These are phyloP conservation scores for Helianthus tuberosus DNA, from an alignment of 129 eudicot species.

Conservation along the genomic window DNA sequence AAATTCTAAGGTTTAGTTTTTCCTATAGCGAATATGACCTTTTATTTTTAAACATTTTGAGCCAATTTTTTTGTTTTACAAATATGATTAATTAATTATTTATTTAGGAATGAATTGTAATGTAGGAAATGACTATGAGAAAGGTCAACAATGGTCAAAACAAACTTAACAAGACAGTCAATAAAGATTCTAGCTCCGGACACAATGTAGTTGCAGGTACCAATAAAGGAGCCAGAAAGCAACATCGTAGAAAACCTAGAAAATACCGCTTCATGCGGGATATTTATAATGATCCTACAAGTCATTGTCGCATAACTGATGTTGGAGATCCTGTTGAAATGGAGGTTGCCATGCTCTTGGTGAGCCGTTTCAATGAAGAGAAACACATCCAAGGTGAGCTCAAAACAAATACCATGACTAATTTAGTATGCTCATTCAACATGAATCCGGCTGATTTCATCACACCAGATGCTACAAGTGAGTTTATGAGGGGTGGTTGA, in stretches of 20 bases:
- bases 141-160: no score
- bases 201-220: not conserved
- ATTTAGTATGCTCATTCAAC: slow-evolving; percentile 26
- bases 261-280: slow-evolving; percentile 28
- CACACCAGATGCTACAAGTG: slow-evolving; percentile 14
- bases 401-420: no score
- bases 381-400: not conserved
- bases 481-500: slow-evolving; percentile 39
- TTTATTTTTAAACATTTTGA: no score
- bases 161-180: no score
- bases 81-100: not conserved
- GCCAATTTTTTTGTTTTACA: not conserved
- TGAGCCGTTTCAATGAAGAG: slow-evolving; percentile 16
- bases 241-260: slow-evolving; percentile 3
- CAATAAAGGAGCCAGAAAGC: not conserved
- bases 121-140: no score
- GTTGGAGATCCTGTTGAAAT: slow-evolving; percentile 24
- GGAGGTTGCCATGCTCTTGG: slow-evolving; percentile 40
- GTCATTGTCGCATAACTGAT: not conserved
- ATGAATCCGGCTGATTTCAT: slow-evolving; percentile 42
- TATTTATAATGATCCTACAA: slow-evolving; percentile 28
- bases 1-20: no score
- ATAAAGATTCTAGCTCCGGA: not conserved
- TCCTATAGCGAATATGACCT: no score
- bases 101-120: no score